Conservation (phyloP, 2,329 filamentous ascomycete genomes). For the Aspergillus sp. region DNA sequence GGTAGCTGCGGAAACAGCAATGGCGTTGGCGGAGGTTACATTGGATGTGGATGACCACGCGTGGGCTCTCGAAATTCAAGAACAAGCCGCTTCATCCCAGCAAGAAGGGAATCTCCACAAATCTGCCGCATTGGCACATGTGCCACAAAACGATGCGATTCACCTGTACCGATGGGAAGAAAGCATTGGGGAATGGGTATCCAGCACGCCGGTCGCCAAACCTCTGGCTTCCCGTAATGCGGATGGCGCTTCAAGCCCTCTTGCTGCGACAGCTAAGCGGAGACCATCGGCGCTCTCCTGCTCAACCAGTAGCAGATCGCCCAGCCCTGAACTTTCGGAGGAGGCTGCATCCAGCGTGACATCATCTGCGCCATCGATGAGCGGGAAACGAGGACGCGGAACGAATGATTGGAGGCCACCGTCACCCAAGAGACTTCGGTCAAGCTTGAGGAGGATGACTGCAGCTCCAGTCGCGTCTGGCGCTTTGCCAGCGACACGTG, state of each 20-base stretch:
- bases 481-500: slow-evolving; percentile 5
- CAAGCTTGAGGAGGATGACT: slow-evolving; percentile 18
- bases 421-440: slow-evolving; percentile 29
- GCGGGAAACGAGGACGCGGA: slow-evolving; percentile 24
- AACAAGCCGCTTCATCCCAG: no score
- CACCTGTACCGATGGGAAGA: slow-evolving; percentile 56
- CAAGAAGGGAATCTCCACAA: no score
- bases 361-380: slow-evolving; percentile 30
- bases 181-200: slow-evolving; percentile 60
- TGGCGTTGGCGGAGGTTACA: slow-evolving; percentile 44
- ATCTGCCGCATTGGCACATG: no score
- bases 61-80: no score
- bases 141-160: slow-evolving; percentile 1
- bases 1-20: slow-evolving; percentile 42
- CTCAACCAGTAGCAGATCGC: slow-evolving; percentile 29
- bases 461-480: slow-evolving; percentile 13
- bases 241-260: slow-evolving; percentile 3
- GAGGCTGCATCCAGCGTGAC: slow-evolving; percentile 30
- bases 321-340: slow-evolving; percentile 22
- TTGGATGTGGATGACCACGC: slow-evolving; percentile 24
- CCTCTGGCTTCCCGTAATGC: slow-evolving; percentile 16
- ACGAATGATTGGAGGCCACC: slow-evolving; percentile 18
- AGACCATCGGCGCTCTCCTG: background rate
- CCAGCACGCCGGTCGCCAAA: slow-evolving; percentile 47
- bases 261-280: background rate